phyloP scores from a whole-genome alignment of 805 yeast species.

The Blastobotrys americana region DNA sequence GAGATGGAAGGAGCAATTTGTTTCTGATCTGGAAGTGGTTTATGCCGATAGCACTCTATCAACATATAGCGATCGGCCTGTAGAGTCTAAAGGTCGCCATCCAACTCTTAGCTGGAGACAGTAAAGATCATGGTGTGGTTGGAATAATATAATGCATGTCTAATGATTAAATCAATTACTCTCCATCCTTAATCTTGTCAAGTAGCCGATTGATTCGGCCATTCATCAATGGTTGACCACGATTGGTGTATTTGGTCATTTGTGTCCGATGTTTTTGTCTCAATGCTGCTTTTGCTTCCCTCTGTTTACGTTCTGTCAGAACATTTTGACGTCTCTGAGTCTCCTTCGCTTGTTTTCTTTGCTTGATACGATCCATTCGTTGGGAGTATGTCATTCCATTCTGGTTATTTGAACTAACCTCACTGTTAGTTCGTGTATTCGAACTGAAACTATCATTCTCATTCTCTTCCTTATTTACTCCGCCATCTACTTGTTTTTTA shows the following conservation, averaged over 20 bases:
- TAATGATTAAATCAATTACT: too few species aligned
- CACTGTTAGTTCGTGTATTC: neutral
- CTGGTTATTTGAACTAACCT: too few species aligned
- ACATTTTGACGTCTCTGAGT: conserved; percentile 39
- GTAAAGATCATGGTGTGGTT: too few species aligned
- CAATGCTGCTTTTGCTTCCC: conserved; percentile 35
- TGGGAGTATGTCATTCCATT: conserved; percentile 28
- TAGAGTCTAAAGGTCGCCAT: too few species aligned
- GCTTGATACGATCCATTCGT: conserved; percentile 32
- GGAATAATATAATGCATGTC: too few species aligned
- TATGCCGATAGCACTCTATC: too few species aligned
- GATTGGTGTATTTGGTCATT: conserved; percentile 48
- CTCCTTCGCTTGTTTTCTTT: conserved; percentile 24
- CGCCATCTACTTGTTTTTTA: conserved; percentile 14
- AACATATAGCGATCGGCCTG: too few species aligned
- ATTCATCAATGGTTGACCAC: conserved; percentile 89
- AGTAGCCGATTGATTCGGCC: conserved; percentile 74
- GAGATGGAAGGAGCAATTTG: neutral
- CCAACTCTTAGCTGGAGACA: too few species aligned
- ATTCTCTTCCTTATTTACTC: conserved; percentile 7
- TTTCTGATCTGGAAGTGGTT: neutral
- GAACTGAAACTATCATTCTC: conserved; percentile 18
- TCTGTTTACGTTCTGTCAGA: conserved; percentile 25
- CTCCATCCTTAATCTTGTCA: conserved; percentile 54
- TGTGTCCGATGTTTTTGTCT: conserved; percentile 41